Evolutionary conservation across 257 asterid genomes (phyloP).

Genomic region (Salvia splendens): DNA sequence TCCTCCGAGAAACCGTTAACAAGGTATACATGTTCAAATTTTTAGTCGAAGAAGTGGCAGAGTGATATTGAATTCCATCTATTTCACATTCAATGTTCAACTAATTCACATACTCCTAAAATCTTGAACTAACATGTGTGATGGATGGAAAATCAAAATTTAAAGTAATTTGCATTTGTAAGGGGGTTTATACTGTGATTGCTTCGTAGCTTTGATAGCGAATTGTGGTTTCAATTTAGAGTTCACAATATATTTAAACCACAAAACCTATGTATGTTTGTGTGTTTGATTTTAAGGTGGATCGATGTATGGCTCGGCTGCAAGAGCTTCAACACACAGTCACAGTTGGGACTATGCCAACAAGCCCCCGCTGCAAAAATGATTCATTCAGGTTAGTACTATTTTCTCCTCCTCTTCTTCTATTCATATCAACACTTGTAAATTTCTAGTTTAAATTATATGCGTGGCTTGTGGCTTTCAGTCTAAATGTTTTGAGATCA

Average conservation of each 20-base stretch:
- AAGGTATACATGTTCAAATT: conserved; percentile 45
- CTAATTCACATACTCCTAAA: background rate
- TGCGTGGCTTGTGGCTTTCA: too few species aligned
- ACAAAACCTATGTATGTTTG: background rate
- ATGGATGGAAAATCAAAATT: background rate
- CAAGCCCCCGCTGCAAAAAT: conserved; percentile 68
- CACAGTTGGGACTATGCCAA: conserved; percentile 13
- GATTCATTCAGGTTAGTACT: conserved; percentile 56
- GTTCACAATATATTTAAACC: background rate
- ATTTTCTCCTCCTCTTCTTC: background rate
- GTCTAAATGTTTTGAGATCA: background rate
- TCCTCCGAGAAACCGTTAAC: conserved; percentile 65
- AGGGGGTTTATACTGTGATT: background rate
- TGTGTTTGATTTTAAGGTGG: conserved; percentile 56
- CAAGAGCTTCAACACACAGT: conserved; percentile 90
- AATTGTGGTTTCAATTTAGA: background rate
- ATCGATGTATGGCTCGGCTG: conserved; percentile 83
- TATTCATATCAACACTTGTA: background rate
- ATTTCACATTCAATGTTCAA: background rate
- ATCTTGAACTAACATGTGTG: too few species aligned
- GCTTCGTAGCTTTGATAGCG: background rate
- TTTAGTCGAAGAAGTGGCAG: background rate
- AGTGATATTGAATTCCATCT: background rate
- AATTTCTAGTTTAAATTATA: too few species aligned
- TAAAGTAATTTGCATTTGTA: background rate